A percentile compares a stretch with the other conserved stretches of the same genome.
phyloP scores from a whole-genome alignment of 805 yeast genomes.

The Pichia nakasei region DNA sequence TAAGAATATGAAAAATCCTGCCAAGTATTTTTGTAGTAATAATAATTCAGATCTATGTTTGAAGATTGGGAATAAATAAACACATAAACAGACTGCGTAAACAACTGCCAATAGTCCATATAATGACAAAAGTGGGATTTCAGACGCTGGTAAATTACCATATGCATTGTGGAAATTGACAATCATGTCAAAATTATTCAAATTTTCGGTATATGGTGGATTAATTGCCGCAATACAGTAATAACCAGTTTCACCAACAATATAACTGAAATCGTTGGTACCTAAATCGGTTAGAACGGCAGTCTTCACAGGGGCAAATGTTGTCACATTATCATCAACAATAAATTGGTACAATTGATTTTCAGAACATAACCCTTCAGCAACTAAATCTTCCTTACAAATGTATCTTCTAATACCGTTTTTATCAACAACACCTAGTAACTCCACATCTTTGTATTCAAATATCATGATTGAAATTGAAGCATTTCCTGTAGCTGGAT shows the following conservation, averaged over 20 bases:
- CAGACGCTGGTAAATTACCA: constrained; percentile 83
- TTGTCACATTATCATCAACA: constrained; percentile 31
- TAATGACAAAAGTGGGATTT: constrained; percentile 82
- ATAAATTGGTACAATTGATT: constrained; percentile 56
- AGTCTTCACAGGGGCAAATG: constrained; percentile 47
- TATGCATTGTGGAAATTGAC: constrained; percentile 86
- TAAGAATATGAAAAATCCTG: constrained; percentile 76
- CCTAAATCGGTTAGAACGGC: constrained; percentile 50
- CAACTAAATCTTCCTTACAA: constrained; percentile 67
- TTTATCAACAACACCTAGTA: constrained; percentile 48
- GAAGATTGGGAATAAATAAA: constrained; percentile 78
- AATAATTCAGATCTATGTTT: constrained; percentile 79
- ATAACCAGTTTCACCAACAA: constrained; percentile 71
- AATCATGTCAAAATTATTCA: constrained; percentile 46
- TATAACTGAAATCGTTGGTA: constrained; percentile 51
- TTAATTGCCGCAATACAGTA: constrained; percentile 79
- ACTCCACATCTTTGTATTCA: constrained; percentile 70
- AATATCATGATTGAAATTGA: constrained; percentile 63
- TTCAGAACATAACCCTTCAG: constrained; percentile 43
- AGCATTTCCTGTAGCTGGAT: constrained; percentile 31
- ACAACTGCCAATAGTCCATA: constrained; percentile 80
- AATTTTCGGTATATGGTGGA: constrained; percentile 22
- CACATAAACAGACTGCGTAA: constrained; percentile 72
- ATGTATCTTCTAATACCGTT: constrained; percentile 46
- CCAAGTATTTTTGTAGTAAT: constrained; percentile 83